Base-by-base conservation (phyloP, 495 filamentous ascomycete species). In the Penicillium herquei region DNA sequence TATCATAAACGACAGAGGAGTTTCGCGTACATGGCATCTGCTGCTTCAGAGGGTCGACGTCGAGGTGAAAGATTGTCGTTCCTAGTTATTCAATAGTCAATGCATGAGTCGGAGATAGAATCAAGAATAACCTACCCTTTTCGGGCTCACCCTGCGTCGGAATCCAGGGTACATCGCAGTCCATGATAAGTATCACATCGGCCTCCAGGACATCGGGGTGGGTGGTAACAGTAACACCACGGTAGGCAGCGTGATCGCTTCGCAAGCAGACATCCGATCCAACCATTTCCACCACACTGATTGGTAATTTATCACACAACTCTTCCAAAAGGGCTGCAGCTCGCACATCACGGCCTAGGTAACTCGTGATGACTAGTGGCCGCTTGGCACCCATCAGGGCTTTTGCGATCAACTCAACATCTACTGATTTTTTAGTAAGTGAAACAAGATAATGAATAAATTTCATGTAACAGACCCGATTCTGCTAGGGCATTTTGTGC, bases 261-360 rank as follows among this genome's bases (percentile, higher is more conserved):
- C 91, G 89, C 66, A 96, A 93, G 60, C 87, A 92, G 87, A 96
- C 89, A 66, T 96, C 92, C 56, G 88, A 89, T 31, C 90, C 91
- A 18, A 87, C 87, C 3, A 89, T 89, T 66, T 96, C 92, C 6
- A 96, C 74, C 13, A 96, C 89, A 7, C 89, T 75, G 31, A 96
- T 67, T 0, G 90, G 90, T 17, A 96, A 77, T 3, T 76, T 83
- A 65, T 94, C 78, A 17, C 89, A 88, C n/a, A 96, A 70, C 49
- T 84, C 81, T 6, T 93, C 88, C 47, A 96, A 68, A 21, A 84
- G 86, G 8, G 64, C 69, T 11, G 88, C 82, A 4, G 85, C 73
- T 8, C 74, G 70, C 56, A 85, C 84, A 47, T 90, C 89, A 39
- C 92, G 80, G 4, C 92, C 92, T 30, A 73, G 79, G 66, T 92